These are phyloP conservation scores for Penicillium polonicum DNA, from an alignment of 2,329 filamentous ascomycete genomes.

Conservation along the genomic window DNA sequence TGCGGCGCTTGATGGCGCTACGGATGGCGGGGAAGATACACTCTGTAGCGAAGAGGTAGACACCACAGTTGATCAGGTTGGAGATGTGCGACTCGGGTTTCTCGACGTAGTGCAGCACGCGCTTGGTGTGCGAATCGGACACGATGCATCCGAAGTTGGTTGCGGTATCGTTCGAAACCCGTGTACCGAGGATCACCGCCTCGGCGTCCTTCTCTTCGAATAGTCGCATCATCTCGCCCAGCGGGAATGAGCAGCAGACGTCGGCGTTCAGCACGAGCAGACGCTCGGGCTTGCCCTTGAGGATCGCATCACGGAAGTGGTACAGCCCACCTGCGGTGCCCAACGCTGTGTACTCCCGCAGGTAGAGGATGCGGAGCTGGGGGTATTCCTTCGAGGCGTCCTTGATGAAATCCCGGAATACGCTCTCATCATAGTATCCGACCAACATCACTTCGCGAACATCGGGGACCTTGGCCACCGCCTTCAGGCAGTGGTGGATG, in stretches of 20 bases:
- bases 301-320: constrained; percentile 98
- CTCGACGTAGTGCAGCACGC: constrained; percentile 97
- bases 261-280: constrained; percentile 98
- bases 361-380: constrained; percentile 85
- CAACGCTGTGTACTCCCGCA: constrained; percentile 94
- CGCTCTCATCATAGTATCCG: constrained; percentile 95
- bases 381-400: constrained; percentile 82
- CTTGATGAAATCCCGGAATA: constrained; percentile 98
- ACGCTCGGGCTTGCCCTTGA: constrained; percentile 90
- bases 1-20: constrained; percentile 90
- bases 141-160: constrained; percentile 98
- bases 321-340: constrained; percentile 96
- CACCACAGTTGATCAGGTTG: constrained; percentile 98
- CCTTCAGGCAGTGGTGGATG: constrained; percentile 94
- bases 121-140: constrained; percentile 86
- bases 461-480: constrained; percentile 83
- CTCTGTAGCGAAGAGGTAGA: constrained; percentile 95
- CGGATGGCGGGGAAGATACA: constrained; percentile 95
- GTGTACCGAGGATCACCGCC: constrained; percentile 91
- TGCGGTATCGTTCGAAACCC: constrained; percentile 85
- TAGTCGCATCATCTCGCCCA: constrained; percentile 91
- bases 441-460: constrained; percentile 97
- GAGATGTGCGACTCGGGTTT: constrained; percentile 97
- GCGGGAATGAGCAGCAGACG: constrained; percentile 97
- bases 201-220: constrained; percentile 95